Conservation (phyloP, 129 eudicot species). For the Artemisia tridentata region DNA sequence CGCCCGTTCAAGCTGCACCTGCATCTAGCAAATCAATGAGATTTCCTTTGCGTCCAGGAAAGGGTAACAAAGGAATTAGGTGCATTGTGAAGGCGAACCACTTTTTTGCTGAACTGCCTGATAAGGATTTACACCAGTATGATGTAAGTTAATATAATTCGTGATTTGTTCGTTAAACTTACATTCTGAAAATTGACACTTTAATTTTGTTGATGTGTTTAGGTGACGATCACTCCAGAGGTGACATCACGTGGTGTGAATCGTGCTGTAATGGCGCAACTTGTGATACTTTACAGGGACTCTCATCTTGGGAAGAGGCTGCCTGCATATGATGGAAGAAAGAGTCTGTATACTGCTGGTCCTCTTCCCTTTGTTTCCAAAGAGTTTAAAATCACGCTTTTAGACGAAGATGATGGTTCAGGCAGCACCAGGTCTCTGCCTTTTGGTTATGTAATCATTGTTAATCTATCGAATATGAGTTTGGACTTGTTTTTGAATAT, state of each 20-base stretch:
- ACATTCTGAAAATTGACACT: too few relatives aligned
- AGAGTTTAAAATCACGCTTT: conserved; percentile 74
- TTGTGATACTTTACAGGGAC: conserved; percentile 64
- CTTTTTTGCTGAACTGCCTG: conserved; percentile 85
- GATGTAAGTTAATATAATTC: conserved; percentile 51
- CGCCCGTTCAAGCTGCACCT: conserved; percentile 47
- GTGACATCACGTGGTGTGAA: conserved; percentile 95
- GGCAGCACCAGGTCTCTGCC: conserved; percentile 56
- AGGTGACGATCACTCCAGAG: conserved; percentile 95
- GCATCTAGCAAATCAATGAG: conserved; percentile 78
- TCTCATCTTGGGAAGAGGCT: conserved; percentile 88
- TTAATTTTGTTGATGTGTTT: background rate
- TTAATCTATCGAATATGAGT: background rate
- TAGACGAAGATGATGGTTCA: conserved; percentile 82
- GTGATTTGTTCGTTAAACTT: background rate
- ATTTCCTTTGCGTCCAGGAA: conserved; percentile 90
- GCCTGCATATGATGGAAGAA: conserved; percentile 97
- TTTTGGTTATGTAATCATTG: background rate
- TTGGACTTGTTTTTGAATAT: background rate
- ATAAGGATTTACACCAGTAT: conserved; percentile 92
- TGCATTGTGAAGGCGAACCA: conserved; percentile 94
- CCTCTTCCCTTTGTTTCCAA: conserved; percentile 75
- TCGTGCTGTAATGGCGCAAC: conserved; percentile 79
- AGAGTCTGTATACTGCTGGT: conserved; percentile 92
- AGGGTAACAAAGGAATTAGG: conserved; percentile 59